phyloP scores from a whole-genome alignment of 768 basidiomycete species.

The Boletellus ananiceps region DNA sequence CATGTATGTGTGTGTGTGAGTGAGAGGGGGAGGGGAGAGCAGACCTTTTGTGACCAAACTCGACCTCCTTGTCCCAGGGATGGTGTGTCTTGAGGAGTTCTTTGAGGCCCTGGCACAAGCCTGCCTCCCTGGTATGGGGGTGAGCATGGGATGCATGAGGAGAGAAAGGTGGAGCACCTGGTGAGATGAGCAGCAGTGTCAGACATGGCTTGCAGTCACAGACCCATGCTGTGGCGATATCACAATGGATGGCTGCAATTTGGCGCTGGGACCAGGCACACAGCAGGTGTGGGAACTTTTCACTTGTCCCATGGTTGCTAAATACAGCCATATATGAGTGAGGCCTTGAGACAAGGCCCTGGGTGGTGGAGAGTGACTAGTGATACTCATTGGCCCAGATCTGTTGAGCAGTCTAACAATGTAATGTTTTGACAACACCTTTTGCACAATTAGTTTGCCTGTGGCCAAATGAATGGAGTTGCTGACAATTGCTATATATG shows the following conservation, averaged over 20 bases:
- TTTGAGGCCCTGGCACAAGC: constrained; percentile 68
- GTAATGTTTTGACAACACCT: too few relatives aligned
- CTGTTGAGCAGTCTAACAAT: too few relatives aligned
- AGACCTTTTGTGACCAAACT: constrained; percentile 83
- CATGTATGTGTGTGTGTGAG: too few relatives aligned
- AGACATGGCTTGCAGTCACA: constrained; percentile 33
- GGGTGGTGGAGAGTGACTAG: too few relatives aligned
- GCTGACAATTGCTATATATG: too few relatives aligned
- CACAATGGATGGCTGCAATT: constrained; percentile 14
- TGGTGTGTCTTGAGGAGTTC: constrained; percentile 67
- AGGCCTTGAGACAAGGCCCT: too few relatives aligned
- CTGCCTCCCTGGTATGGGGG: constrained; percentile 58
- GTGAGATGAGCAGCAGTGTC: constrained; percentile 38
- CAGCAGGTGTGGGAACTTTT: constrained; percentile 25
- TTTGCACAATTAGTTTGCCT: too few relatives aligned
- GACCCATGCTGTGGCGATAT: constrained; percentile 20
- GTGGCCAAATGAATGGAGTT: too few relatives aligned
- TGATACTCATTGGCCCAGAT: too few relatives aligned
- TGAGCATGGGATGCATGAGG: not conserved
- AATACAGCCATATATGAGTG: too few relatives aligned
- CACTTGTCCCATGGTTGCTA: too few relatives aligned
- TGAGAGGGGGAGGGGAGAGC: constrained; percentile 20
- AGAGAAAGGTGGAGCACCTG: constrained; percentile 24
- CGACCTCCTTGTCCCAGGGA: constrained; percentile 83
- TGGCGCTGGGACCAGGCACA: constrained; percentile 1